These are phyloP conservation scores for Echeveria elegans DNA, from an alignment of 164 flowering plant genomes.

Conservation along the genomic window DNA sequence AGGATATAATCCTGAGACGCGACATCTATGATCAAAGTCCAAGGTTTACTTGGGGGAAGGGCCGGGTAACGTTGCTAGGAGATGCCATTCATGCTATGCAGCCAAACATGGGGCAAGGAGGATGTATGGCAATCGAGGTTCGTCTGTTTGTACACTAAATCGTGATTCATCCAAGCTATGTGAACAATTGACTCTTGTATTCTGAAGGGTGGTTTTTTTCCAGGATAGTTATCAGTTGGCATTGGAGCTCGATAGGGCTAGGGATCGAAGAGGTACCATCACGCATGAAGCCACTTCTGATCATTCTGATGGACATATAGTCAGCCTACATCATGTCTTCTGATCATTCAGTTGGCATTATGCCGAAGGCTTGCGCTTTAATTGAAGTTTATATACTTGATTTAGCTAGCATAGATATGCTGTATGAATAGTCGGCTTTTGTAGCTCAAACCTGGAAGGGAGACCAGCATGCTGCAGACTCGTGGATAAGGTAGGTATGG, in stretches of 20 bases:
- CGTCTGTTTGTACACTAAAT: no score
- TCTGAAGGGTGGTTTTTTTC: neutral
- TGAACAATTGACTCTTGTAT: neutral
- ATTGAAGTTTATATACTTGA: no score
- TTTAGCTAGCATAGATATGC: no score
- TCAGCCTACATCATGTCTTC: neutral
- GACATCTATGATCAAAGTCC: slow-evolving; percentile 87
- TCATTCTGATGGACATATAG: neutral
- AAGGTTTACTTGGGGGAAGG: slow-evolving; percentile 77
- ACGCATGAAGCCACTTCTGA: slow-evolving; percentile 29
- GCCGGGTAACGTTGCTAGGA: slow-evolving; percentile 91
- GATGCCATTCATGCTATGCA: slow-evolving; percentile 99
- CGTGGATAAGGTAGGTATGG: slow-evolving; percentile 64
- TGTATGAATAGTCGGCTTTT: no score
- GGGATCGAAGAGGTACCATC: slow-evolving; percentile 43
- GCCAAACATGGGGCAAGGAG: slow-evolving; percentile 99
- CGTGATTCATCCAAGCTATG: neutral
- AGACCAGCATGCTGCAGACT: slow-evolving; percentile 66
- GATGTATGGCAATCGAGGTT: slow-evolving; percentile 99
- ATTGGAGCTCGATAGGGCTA: slow-evolving; percentile 69
- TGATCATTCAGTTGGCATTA: no score
- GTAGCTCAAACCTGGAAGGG: slow-evolving; percentile 88
- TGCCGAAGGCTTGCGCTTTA: no score
- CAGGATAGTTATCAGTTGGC: slow-evolving; percentile 93
- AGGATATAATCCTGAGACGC: slow-evolving; percentile 85